Evolutionary conservation across 306 rosid genomes (phyloP).

Genomic region (Begonia loranthoides): DNA sequence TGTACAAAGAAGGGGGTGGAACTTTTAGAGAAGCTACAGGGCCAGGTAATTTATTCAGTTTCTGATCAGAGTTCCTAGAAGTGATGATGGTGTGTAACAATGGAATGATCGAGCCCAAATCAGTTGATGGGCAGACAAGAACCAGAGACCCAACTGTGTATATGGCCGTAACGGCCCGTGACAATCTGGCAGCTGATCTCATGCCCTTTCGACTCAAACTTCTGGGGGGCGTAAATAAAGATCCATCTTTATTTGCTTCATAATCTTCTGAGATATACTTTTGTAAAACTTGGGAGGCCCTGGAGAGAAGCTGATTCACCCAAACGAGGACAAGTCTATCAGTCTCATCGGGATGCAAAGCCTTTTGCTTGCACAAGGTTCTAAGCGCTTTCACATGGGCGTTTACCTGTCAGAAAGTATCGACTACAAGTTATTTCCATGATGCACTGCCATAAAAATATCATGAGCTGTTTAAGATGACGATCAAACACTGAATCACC

Average conservation of each 20-base stretch:
- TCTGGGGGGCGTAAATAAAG: conserved; percentile 50
- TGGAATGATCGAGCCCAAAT: conserved; percentile 39
- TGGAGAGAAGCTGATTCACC: conserved; percentile 35
- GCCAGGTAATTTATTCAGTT: conserved; percentile 36
- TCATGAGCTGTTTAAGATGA: too few relatives aligned
- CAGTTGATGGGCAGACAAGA: conserved; percentile 60
- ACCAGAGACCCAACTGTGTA: conserved; percentile 78
- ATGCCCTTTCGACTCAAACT: conserved; percentile 40
- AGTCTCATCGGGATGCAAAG: conserved; percentile 32
- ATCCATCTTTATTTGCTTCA: conserved; percentile 18
- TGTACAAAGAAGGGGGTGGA: conserved; percentile 61
- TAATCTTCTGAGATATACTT: conserved; percentile 39
- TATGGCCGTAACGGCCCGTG: conserved; percentile 54
- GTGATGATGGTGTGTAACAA: conserved; percentile 63
- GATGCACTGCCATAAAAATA: too few relatives aligned
- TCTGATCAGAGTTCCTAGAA: conserved; percentile 60
- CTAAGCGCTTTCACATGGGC: conserved; percentile 82
- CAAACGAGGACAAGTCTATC: conserved; percentile 52
- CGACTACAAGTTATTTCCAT: too few relatives aligned
- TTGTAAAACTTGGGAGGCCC: conserved; percentile 47
- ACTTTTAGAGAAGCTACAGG: conserved; percentile 32
- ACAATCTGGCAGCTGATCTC: conserved; percentile 32
- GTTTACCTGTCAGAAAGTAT: conserved; percentile 40
- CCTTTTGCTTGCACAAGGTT: conserved; percentile 76
- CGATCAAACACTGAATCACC: too few relatives aligned